Percentiles rank a stretch among this genome's conserved stretches.
Conservation (phyloP, 2,329 filamentous ascomycete species). For the Pseudohalonectria lignicola region DNA sequence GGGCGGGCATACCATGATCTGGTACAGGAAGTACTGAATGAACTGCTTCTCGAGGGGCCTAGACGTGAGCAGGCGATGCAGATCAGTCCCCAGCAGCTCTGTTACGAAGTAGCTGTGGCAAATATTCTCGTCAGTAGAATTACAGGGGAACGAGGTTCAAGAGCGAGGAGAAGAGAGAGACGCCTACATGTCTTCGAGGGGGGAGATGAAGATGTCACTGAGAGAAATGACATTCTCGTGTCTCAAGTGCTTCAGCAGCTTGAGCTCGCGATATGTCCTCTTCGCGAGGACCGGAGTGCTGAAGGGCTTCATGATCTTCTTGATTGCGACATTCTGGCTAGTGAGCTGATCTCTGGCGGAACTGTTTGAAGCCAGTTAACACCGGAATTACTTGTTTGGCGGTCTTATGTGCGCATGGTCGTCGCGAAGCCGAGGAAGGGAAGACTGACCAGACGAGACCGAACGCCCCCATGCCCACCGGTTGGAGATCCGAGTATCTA, state of each 20-base stretch:
- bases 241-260: slow-evolving; percentile 89
- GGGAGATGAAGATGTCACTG: slow-evolving; percentile 99
- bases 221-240: slow-evolving; percentile 99
- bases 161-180: too few relatives aligned
- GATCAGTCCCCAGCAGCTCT: slow-evolving; percentile 90
- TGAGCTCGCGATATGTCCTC: slow-evolving; percentile 93
- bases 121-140: too few relatives aligned
- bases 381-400: too few relatives aligned
- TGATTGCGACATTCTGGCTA: slow-evolving; percentile 90
- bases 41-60: slow-evolving; percentile 97
- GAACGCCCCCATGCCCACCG: slow-evolving; percentile 98
- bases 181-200: slow-evolving; percentile 93
- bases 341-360: slow-evolving; percentile 98
- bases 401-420: slow-evolving; percentile 4
- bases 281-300: slow-evolving; percentile 98
- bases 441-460: slow-evolving; percentile 81
- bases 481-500: slow-evolving; percentile 95
- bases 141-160: too few relatives aligned
- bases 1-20: slow-evolving; percentile 68
- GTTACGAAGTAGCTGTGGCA: slow-evolving; percentile 82
- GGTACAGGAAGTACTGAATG: slow-evolving; percentile 99
- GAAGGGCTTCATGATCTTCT: slow-evolving; percentile 99
- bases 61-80: slow-evolving; percentile 90
- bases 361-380: slow-evolving; percentile 35
- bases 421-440: not conserved